Conservation (phyloP, 2,329 filamentous ascomycete genomes). For the Ceratocystis alfenasii region DNA sequence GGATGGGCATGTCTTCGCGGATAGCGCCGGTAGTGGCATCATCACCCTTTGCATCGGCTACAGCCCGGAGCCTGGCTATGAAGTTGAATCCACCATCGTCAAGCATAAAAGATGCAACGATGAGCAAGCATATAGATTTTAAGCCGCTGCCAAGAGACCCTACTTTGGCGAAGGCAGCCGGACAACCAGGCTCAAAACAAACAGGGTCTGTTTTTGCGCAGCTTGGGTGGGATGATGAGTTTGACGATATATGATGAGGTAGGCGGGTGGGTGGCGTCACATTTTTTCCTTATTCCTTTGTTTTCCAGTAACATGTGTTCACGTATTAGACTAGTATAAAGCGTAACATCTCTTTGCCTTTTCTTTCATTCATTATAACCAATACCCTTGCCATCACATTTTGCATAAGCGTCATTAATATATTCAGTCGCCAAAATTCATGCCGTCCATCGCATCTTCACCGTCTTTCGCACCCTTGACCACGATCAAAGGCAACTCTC, state of each 20-base stretch:
- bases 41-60: slow-evolving; percentile 20
- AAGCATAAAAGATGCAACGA: background rate
- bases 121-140: slow-evolving; percentile 11
- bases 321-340: slow-evolving; percentile 7
- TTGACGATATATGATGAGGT: slow-evolving; percentile 33
- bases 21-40: slow-evolving; percentile 11
- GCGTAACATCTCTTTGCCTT: background rate
- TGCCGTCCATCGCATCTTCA: background rate
- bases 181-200: background rate
- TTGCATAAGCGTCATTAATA: slow-evolving; percentile 3
- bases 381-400: slow-evolving; percentile 4
- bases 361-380: background rate
- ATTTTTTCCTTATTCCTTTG: background rate
- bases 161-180: background rate
- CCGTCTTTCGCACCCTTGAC: slow-evolving; percentile 30
- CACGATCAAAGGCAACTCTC: slow-evolving; percentile 59
- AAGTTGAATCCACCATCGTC: slow-evolving; percentile 10
- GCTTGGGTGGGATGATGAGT: slow-evolving; percentile 48
- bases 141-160: slow-evolving; percentile 12
- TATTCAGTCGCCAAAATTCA: background rate
- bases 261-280: slow-evolving; percentile 18
- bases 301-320: slow-evolving; percentile 8
- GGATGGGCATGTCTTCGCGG: background rate
- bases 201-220: slow-evolving; percentile 40
- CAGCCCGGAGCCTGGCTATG: slow-evolving; percentile 17